Conservation (phyloP, 805 yeast species). For the Candida saitoana region DNA sequence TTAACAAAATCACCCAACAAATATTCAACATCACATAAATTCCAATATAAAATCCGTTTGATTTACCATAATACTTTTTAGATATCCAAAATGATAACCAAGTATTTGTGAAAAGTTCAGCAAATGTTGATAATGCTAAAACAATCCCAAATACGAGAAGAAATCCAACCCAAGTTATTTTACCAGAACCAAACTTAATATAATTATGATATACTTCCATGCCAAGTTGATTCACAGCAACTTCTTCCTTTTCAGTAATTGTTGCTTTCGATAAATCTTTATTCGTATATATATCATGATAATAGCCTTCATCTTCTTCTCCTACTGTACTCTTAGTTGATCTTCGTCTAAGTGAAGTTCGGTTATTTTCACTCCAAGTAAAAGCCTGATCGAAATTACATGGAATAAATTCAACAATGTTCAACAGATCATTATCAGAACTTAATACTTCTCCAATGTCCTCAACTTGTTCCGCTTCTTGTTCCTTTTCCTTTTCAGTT, state of each 20-base stretch:
- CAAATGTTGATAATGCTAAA: slow-evolving; percentile 34
- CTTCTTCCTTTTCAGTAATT: slow-evolving; percentile 45
- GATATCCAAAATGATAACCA: slow-evolving; percentile 45
- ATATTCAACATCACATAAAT: slow-evolving; percentile 33
- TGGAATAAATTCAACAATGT: neutral
- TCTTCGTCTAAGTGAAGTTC: neutral
- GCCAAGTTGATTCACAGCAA: slow-evolving; percentile 48
- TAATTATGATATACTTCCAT: slow-evolving; percentile 38
- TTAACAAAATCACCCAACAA: slow-evolving; percentile 36
- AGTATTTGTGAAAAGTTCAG: slow-evolving; percentile 40
- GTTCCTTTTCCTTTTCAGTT: neutral
- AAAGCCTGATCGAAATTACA: neutral
- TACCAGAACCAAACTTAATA: slow-evolving; percentile 35
- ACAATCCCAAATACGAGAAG: slow-evolving; percentile 32
- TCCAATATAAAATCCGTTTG: slow-evolving; percentile 32
- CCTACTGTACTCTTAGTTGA: neutral
- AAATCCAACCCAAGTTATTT: slow-evolving; percentile 22
- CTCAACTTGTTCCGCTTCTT: neutral
- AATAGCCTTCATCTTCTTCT: slow-evolving; percentile 5
- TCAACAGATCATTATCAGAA: neutral
- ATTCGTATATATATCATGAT: slow-evolving; percentile 6
- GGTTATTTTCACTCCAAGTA: neutral
- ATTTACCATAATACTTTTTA: slow-evolving; percentile 21
- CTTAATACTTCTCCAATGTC: neutral
- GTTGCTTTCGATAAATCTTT: slow-evolving; percentile 12